Base-by-base conservation (phyloP, 257 asterid species). In the Leptodermis oblonga region DNA sequence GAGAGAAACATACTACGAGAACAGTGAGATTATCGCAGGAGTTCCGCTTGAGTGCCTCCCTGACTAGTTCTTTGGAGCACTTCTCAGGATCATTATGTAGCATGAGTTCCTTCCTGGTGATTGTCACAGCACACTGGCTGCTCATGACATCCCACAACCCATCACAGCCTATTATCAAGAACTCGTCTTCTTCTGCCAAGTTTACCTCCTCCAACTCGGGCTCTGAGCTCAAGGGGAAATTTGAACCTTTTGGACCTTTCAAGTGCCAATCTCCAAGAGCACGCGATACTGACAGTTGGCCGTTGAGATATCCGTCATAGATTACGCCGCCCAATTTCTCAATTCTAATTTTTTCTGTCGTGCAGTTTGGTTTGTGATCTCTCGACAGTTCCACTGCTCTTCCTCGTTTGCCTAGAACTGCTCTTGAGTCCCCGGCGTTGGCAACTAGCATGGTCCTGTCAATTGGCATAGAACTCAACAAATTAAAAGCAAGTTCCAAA, bases 131-230 rank as follows among this genome's bases (percentile, higher is more conserved):
- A 28, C 83, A 92, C 61, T 87, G 95, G 78, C 96, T 92, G 41
- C 98, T 92, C 96, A 89, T 92, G 14, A 92, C 94, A 48, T 92
- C 96, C 98, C 98, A 92, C 17, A 92, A 68, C 17, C 98, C 98
- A 74, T 92, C 96, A 13, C 96, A 87, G 1, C 96, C 98, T 1
- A 89, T 87, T 30, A 92, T 86, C 78, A 92, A 72, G 81, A 92
- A 92, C 86, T 92, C 92, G 7, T 92, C 98, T 79, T 89, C 96
- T 65, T 85, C 94, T 4, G 86, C 76, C 62, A 92, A 68, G 62
- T 75, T 70, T 59, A 87, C 28, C 78, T 92, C 96, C 71, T 86
- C 85, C 41, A 92, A 68, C 79, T 92, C 96, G 0, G 96, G 98
- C 34, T 89, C 94, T 0, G 94, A 82, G 82, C 92, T 92, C 30